Base-by-base conservation (phyloP, 2,329 filamentous ascomycete genomes). In the Clonostachys sp. region DNA sequence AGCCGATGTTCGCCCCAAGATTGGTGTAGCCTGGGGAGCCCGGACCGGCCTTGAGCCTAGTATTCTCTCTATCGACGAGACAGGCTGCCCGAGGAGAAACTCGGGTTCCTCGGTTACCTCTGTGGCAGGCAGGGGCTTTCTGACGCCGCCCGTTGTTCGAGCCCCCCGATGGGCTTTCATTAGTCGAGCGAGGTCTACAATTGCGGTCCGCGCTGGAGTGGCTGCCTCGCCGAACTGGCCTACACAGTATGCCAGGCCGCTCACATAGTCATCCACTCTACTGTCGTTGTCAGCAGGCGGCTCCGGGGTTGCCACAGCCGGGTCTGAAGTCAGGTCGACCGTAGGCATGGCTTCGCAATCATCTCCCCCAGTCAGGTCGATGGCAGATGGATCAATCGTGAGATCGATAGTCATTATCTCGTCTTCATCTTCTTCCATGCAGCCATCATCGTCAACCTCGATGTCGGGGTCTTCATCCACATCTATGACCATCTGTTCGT, bases 211-310 rank as follows among this genome's bases (percentile, higher is more conserved):
- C 14, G 57, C 61, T n/a, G 55, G 55, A 10, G 52, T 48, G 14
- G 61, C 60, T 6, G 50, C 55, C 39, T 53, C 47, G 41, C 57
- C 54, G 20, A 61, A 54, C 48, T 66, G 63, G 39, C 63, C 63
- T 30, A 65, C 55, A 48, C 62, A 55, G 53, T 64, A 64, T 43
- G 62, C 63, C 35, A 65, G 54, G 44, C 62, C 63, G 35, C 59
- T 48, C 16, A 57, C 36, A 35, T 51, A 59, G 2, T 42, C 42
- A 14, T 41, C 18, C 24, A 40, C 36, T 42, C 35, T 46, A 33
- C 44, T 36, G 5, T 46, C 34, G 12, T 50, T 49, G 10, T 35
- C 33, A 30, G 24, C 24, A 30, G 24, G 24, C 9, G 24, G 24
- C 24, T 10, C 24, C 24, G 24, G 24, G 24, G 24, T 30, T 30